phyloP scores from a whole-genome alignment of 2,329 filamentous ascomycete species.

The Fusarium odoratissimum region DNA sequence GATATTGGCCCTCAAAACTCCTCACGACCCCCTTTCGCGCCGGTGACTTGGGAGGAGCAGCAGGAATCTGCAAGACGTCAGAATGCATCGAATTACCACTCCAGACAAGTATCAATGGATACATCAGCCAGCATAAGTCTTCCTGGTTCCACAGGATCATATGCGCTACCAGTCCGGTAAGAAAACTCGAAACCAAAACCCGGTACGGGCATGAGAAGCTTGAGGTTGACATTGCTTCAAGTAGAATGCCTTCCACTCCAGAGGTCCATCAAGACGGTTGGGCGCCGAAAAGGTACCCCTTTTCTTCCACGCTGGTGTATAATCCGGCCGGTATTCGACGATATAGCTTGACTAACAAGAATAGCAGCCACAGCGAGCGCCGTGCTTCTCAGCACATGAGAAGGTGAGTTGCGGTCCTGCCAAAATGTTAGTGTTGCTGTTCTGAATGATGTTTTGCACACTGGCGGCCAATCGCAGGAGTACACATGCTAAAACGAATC shows the following conservation, averaged over 20 bases:
- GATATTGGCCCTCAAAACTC: constrained; percentile 53
- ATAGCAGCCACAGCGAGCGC: constrained; percentile 26
- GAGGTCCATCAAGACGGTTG: constrained; percentile 38
- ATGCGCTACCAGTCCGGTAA: constrained; percentile 44
- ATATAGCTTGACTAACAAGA: constrained; percentile 9
- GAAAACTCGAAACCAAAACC: not conserved
- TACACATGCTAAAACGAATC: constrained; percentile 14
- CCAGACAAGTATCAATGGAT: constrained; percentile 49
- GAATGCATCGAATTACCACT: constrained; percentile 38
- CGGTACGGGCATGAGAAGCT: not conserved
- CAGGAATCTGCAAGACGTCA: constrained; percentile 32
- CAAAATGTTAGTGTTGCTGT: not conserved
- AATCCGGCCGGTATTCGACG: not conserved
- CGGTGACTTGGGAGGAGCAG: constrained; percentile 43
- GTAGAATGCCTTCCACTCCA: constrained; percentile 37
- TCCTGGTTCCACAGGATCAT: constrained; percentile 31
- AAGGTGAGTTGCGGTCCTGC: constrained; percentile 25
- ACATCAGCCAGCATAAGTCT: constrained; percentile 35
- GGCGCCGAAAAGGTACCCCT: constrained; percentile 36
- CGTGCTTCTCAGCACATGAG: constrained; percentile 36
- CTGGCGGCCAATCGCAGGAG: not conserved
- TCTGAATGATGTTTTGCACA: not conserved
- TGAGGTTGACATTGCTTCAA: constrained; percentile 25
- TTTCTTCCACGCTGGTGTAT: not conserved
- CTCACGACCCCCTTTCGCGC: constrained; percentile 35